Evolutionary conservation across 1,139 yeast genomes (phyloP), one percentile per base, ranked within the genome.

Genomic region (Yamadazyma aaseri): DNA sequence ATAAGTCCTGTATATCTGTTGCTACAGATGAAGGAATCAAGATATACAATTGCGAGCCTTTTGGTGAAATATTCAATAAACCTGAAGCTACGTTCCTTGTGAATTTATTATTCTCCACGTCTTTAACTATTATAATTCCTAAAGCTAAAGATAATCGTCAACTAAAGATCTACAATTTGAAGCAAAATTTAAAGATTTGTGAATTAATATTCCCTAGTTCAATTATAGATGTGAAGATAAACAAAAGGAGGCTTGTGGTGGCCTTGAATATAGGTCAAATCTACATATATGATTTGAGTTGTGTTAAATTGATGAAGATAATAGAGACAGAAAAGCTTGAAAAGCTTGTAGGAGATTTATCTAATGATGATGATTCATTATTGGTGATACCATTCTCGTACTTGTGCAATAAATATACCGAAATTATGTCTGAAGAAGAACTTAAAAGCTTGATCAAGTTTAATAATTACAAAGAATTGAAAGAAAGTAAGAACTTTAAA

Each of bases 91-190:
- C 71, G 1, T 48, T 58, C 6, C 54, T 56, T 38, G 48, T 79
- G 17, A 81, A 81, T 44, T 81, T 83, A 82, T 63, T 84, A 7
- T 83, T 81, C 48, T 77, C 86, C 5, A 81, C 90, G 0, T 79
- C 87, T 3, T 58, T 84, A 25, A 69, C 85, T 2, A 82, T 85
- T 1, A 67, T 82, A 2, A 83, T 79, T 1, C 84, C 73, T 3
- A 53, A 60, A 31, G 39, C 72, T 1, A 56, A 60, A 37, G 66
- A 75, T 29, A 59, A 69, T 32, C 51, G 86, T 37, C 48, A 79
- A 38, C 60, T 83, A 26, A 76, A 76, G 42, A 78, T 84, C 14
- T 72, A 79, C 40, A 83, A 84, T 49, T 73, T 86, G 12, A 84
- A 83, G 57, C 77, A 81, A 45, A 76, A 76, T 44, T 64, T 84